Base-by-base conservation (phyloP, 345 rosid species). In the Draba incana region DNA sequence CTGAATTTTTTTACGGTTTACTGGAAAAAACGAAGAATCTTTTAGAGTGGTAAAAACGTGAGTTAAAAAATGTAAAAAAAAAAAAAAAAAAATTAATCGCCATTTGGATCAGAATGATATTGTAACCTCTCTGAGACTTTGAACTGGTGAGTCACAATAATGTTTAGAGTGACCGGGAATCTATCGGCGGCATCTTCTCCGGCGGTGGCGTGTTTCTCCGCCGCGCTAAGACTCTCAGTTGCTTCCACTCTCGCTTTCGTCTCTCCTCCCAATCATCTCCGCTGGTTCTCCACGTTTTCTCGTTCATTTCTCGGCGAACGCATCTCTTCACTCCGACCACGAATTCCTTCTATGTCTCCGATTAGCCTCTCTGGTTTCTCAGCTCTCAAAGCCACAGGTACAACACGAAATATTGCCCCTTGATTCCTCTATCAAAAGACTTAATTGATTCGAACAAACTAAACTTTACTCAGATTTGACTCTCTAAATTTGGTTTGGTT, bases 181-280 rank as follows among this genome's bases (percentile, higher is more conserved):
- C 45, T 62, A 11, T 48, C 74, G 59, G 54, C 78, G 48, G 69
- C 23, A 54, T 53, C 69, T 28, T 75, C 74, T 23, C 74, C 77
- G 46, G 47, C 11, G 51, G 65, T 44, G 25, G 51, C 68, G 1
- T 38, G 65, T 30, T n/a, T 54, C 54, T 54, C 74, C 64, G 57
- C 69, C 53, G 65, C 73, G 60, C 64, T 85, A 20, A 83, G 81
- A 47, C 79, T 61, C 47, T 81, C 87, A 31, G 2, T 78, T 4
- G 0, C 79, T 47, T 81, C 88, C 62, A 9, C 72, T 43, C 75
- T 82, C 30, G 52, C 55, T 62, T 31, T 77, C 61, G 64, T 80
- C 35, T 78, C 85, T 20, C 68, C 70, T 76, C 50, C 81, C 20
- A 20, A 20, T 12, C 39, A 28, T 46, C 45, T 51, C 61, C 79